Conservation (phyloP, 257 asterid genomes). For the Solanum bukasovii region DNA sequence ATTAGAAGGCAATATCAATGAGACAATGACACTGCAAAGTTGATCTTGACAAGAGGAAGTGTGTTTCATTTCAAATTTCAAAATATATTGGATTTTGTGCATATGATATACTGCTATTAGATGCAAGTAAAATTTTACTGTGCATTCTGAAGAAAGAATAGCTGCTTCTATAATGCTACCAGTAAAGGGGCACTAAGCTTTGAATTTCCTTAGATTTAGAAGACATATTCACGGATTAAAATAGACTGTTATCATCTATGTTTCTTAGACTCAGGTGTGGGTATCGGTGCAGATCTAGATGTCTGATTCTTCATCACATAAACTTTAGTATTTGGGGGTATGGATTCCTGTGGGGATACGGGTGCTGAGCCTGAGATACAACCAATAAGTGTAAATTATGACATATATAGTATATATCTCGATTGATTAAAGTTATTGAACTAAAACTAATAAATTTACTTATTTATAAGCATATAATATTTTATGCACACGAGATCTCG, state of each 20-base stretch:
- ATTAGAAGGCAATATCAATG: not conserved
- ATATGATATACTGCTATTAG: not conserved
- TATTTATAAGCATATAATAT: not conserved
- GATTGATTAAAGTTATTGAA: not conserved
- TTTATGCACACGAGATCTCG: not conserved
- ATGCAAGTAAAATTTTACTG: not conserved
- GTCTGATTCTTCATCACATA: not conserved
- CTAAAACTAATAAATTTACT: not conserved
- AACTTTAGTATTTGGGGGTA: not conserved
- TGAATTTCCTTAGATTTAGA: not conserved
- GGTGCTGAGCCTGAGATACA: not conserved
- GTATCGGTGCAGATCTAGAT: not conserved
- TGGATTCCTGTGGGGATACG: not conserved
- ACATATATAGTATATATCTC: not conserved
- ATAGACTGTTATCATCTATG: not conserved
- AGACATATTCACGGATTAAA: not conserved
- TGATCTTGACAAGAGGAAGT: not conserved
- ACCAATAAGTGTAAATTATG: not conserved
- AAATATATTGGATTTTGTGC: not conserved
- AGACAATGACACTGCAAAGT: not conserved
- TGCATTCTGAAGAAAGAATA: not conserved
- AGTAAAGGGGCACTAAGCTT: not conserved
- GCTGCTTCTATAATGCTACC: not conserved
- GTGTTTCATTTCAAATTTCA: not conserved
- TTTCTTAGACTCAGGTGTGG: not conserved